Percentiles rank a stretch among this genome's conserved stretches.
These are phyloP conservation scores for Saksenaea oblongispora DNA, from an alignment of 371 early-diverging fungal genomes.

Conservation along the genomic window DNA sequence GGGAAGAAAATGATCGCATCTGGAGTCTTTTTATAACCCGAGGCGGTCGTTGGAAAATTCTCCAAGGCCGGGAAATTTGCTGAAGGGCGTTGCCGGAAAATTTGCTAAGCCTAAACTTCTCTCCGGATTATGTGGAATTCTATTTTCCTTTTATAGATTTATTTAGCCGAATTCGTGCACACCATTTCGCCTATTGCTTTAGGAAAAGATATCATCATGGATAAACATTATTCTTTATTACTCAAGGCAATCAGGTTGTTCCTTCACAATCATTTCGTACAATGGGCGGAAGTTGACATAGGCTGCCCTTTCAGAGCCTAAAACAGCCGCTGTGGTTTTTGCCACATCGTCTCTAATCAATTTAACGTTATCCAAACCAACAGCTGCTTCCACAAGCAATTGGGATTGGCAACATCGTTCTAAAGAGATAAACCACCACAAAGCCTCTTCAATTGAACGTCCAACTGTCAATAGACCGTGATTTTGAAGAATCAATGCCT, in stretches of 20 bases:
- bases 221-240: neutral
- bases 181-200: no score
- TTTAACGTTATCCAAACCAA: constrained; percentile 36
- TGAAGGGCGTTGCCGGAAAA: neutral
- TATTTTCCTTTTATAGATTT: neutral
- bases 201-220: no score
- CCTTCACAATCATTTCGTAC: constrained; percentile 52
- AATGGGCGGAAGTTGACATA: constrained; percentile 61
- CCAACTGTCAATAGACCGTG: constrained; percentile 65
- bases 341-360: constrained; percentile 50
- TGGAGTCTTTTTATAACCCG: no score
- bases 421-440: constrained; percentile 60
- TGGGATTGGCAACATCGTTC: constrained; percentile 62
- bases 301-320: constrained; percentile 46
- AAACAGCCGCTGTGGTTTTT: constrained; percentile 22
- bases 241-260: constrained; percentile 58
- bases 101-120: neutral
- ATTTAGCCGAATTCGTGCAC: neutral
- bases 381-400: constrained; percentile 55
- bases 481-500: constrained; percentile 59
- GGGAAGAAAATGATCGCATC: no score
- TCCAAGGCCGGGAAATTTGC: no score
- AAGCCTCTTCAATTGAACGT: constrained; percentile 54
- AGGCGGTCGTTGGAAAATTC: no score
- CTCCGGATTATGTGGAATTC: neutral